Conservation (phyloP, 192 early-diverging fungal genomes). For the Podila clonocystis region DNA sequence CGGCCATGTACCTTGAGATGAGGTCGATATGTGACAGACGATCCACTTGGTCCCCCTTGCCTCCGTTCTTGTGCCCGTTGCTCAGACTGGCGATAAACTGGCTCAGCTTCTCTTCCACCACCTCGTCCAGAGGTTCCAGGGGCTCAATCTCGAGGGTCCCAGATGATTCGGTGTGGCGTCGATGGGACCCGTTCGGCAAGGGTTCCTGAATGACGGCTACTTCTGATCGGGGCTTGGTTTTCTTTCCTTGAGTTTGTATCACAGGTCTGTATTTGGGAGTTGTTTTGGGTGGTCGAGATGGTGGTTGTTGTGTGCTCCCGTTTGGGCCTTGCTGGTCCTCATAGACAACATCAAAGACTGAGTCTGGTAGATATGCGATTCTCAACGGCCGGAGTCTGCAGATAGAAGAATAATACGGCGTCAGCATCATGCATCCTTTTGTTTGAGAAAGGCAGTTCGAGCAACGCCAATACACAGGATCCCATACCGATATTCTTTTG, state of each 20-base stretch:
- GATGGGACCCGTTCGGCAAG: no score
- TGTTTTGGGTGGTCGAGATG: neutral
- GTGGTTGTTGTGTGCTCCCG: neutral
- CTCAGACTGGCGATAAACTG: neutral
- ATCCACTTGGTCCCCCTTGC: neutral
- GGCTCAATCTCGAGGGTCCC: neutral
- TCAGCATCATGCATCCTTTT: neutral
- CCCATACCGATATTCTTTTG: constrained; percentile 23
- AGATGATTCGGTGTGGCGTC: neutral
- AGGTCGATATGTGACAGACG: neutral
- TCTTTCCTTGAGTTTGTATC: no score
- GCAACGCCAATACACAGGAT: no score
- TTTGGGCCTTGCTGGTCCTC: neutral
- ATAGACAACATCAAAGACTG: constrained; percentile 21
- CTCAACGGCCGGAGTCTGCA: constrained; percentile 16
- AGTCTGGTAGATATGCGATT: constrained; percentile 10
- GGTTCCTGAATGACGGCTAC: no score
- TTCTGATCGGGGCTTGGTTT: no score
- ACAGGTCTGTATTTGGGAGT: no score
- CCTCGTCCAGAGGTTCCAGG: neutral
- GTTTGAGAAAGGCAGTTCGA: neutral
- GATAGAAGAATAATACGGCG: neutral
- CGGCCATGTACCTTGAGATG: constrained; percentile 4
- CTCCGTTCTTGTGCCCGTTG: neutral
- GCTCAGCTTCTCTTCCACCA: neutral